Evolutionary conservation across 441 rosid genomes (phyloP), one percentile per base, ranked within the genome.

Genomic region (Jatropha podagrica): DNA sequence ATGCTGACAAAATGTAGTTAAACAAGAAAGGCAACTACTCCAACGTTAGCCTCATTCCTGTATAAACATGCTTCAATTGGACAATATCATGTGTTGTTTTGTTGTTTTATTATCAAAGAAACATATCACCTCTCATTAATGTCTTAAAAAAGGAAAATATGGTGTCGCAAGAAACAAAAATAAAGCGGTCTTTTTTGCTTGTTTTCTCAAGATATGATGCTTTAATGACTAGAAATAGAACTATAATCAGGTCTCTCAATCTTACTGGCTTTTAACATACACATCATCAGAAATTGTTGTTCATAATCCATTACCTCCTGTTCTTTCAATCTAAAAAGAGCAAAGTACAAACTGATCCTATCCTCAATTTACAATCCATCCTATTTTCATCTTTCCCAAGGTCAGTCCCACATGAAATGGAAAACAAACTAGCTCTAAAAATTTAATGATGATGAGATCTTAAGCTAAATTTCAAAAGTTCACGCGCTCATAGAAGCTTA

Each of bases 1-100:
- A 71, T 5, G 55, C 20, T 27, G 41, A 20, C 74, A 14, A 71
- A 14, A 65, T 58, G 44, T 71, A 65, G 65, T 59, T 58, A 40
- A 26, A 42, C 54, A 59, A 58, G 74, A 44, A 23, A 38, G 10
- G 49, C 38, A 59, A 60, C 23, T 42, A 23, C 65, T 71, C 26
- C 7, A 10, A 41, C 5, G 1, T 18, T 18, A 65, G 68, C 63
- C 9, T 26, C 7, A 8, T 44, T 11, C 48, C 10, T 44, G 48
- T 44, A 44, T 7, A 44, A 44, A 44, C 7, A 44, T 1, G 2
- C 2, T 6, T 44, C 10, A 7, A 44, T 6, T 4, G 48, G 48
- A 44, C 10, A 1, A 7, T 0, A 23, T 23, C 23, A 23, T 44
- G 2, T 44, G 9, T 2, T 7, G 10, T 44, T 44, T 44, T 44